phyloP scores from a whole-genome alignment of 768 basidiomycete species.

The Daedalea quercina region DNA sequence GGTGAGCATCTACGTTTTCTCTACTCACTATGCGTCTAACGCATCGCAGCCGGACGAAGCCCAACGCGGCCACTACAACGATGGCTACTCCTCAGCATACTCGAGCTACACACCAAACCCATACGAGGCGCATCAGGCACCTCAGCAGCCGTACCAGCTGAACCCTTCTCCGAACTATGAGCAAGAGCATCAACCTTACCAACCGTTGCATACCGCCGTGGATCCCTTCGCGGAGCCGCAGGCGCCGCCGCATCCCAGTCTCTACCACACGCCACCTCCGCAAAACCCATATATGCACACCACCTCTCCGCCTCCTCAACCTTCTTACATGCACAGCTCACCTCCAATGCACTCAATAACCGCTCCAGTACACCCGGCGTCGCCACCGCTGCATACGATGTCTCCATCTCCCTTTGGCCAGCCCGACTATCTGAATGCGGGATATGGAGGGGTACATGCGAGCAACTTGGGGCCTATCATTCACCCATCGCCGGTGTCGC shows the following conservation, averaged over 20 bases:
- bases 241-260: constrained; percentile 10
- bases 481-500: constrained; percentile 5
- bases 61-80: constrained; percentile 58
- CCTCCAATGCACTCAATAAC: too few species aligned
- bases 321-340: constrained; percentile 3
- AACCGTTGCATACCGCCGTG: constrained; percentile 23
- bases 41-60: constrained; percentile 51
- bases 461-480: constrained; percentile 7
- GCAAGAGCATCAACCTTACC: constrained; percentile 25
- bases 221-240: constrained; percentile 35
- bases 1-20: constrained; percentile 20
- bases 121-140: constrained; percentile 18
- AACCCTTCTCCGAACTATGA: constrained; percentile 26
- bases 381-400: constrained; percentile 9
- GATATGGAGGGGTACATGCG: constrained; percentile 4
- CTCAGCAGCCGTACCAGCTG: constrained; percentile 13
- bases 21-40: neutral
- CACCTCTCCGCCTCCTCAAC: constrained; percentile 7
- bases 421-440: constrained; percentile 13
- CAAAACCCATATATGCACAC: constrained; percentile 7
- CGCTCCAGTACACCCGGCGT: constrained; percentile 16
- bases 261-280: constrained; percentile 9
- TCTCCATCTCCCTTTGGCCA: neutral
- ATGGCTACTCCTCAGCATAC: constrained; percentile 51
- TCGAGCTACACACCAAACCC: constrained; percentile 23